Base-by-base conservation (phyloP, 805 yeast genomes). In the Nakazawaea pomicola region DNA sequence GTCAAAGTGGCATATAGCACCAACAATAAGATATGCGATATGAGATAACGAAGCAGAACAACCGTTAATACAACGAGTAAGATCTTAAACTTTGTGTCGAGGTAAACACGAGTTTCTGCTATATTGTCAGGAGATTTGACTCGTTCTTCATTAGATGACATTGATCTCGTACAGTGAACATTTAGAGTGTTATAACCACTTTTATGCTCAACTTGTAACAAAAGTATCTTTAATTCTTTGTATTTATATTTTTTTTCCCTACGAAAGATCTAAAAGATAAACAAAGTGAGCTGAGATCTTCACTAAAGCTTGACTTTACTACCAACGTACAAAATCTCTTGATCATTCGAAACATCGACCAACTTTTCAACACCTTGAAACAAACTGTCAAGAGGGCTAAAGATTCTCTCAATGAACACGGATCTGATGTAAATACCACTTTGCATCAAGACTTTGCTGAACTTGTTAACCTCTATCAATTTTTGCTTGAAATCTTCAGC, bases 251-350 rank as follows among this genome's bases (percentile, higher is more conserved):
- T 24, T 24, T 11, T 24, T 24, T 24, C 28, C n/a, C n/a, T n/a
- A n/a, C n/a, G n/a, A n/a, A 24, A 24, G n/a, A 24, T n/a, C 10
- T 11, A 24, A 24, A 24, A 32, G 12, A 16, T 16, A 32, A 32
- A 17, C 35, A 12, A 16, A 19, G 24, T 17, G 9, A 11, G 10
- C 16, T 15, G 19, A 9, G n/a, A 11, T 16, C 14, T 25, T 14
- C 6, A 8, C 20, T 15, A 38, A 12, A 38, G 27, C 15, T 38
- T 36, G 5, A 49, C 46, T 19, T 41, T 44, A 31, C 38, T 49
- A 23, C 58, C 58, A 8, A 56, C 35, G 28, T 48, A 53, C 21
- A 56, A 29, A 6, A 56, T 39, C 29, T 53, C 54, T 33, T 52
- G 52, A 35, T 49, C 48, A 8, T 34, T 33, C 9, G 47, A 40